Conservation (phyloP, 495 filamentous ascomycete species). For the Daldinia caldariorum region DNA sequence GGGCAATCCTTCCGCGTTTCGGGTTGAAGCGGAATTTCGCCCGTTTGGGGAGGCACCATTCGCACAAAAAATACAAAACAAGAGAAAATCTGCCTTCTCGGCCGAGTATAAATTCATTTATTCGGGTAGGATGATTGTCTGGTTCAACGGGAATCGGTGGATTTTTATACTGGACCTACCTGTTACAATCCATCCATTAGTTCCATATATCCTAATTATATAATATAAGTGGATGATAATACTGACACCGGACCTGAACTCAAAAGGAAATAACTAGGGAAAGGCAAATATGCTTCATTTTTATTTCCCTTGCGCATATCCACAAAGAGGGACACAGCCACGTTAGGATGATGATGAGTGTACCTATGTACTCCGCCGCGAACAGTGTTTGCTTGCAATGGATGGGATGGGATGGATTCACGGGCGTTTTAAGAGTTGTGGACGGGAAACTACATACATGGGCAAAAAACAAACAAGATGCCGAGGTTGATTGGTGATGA, state of each 20-base stretch:
- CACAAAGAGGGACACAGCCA: conserved; percentile 22
- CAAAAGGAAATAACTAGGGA: neutral
- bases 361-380: conserved; percentile 11
- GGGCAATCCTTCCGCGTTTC: conserved; percentile 38
- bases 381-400: neutral
- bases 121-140: neutral
- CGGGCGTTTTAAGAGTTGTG: neutral
- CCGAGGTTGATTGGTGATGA: neutral
- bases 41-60: neutral
- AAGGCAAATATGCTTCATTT: too few species aligned
- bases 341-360: conserved; percentile 4
- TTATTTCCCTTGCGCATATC: too few species aligned
- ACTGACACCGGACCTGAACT: neutral
- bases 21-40: conserved; percentile 1
- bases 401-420: too few species aligned
- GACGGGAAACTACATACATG: neutral
- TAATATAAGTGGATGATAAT: conserved; percentile 12
- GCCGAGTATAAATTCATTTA: neutral
- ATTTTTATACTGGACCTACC: conserved; percentile 8
- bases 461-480: neutral
- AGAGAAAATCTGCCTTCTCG: neutral
- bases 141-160: conserved; percentile 16
- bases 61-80: neutral
- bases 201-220: conserved; percentile 21
- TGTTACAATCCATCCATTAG: conserved; percentile 19